phyloP scores from a whole-genome alignment of 108 stramenopile genomes.

The Cyclotella distinguenda region DNA sequence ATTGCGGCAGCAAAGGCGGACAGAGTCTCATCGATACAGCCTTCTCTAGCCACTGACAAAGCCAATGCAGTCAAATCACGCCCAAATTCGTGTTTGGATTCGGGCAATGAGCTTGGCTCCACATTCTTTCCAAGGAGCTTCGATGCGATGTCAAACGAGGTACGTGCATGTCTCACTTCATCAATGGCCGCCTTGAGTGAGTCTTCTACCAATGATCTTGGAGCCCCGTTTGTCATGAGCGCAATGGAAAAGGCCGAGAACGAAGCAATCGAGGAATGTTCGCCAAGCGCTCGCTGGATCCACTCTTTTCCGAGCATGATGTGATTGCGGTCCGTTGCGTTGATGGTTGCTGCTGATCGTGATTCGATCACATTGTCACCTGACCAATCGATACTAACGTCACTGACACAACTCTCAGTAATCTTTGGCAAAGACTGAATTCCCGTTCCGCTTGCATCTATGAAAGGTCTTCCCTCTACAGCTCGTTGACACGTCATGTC shows the following conservation, averaged over 20 bases:
- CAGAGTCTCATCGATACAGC: slow-evolving; percentile 62
- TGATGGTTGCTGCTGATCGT: not conserved
- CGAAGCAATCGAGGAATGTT: slow-evolving; percentile 65
- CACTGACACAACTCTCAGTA: not conserved
- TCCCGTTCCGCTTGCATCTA: slow-evolving; percentile 43
- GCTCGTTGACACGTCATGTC: slow-evolving; percentile 22
- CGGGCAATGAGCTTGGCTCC: slow-evolving; percentile 52
- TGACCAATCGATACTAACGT: slow-evolving; percentile 19
- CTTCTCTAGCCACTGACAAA: slow-evolving; percentile 53
- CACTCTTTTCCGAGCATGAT: slow-evolving; percentile 48
- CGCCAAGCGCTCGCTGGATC: slow-evolving; percentile 56
- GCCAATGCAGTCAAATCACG: slow-evolving; percentile 54
- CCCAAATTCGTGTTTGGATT: slow-evolving; percentile 26
- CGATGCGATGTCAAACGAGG: slow-evolving; percentile 57
- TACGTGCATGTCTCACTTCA: slow-evolving; percentile 59
- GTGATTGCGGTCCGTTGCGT: slow-evolving; percentile 11
- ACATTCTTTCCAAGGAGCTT: slow-evolving; percentile 44
- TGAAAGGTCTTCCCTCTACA: slow-evolving; percentile 55
- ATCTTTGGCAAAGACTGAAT: slow-evolving; percentile 36
- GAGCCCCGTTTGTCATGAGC: slow-evolving; percentile 63
- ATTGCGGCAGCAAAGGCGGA: slow-evolving; percentile 52
- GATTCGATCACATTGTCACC: slow-evolving; percentile 1
- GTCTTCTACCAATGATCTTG: slow-evolving; percentile 55
- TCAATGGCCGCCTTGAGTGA: slow-evolving; percentile 56
- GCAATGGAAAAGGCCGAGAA: slow-evolving; percentile 66